Evolutionary conservation across 768 basidiomycete genomes (phyloP), one percentile per base, ranked within the genome.

Genomic region (Tricholoma furcatifolium): DNA sequence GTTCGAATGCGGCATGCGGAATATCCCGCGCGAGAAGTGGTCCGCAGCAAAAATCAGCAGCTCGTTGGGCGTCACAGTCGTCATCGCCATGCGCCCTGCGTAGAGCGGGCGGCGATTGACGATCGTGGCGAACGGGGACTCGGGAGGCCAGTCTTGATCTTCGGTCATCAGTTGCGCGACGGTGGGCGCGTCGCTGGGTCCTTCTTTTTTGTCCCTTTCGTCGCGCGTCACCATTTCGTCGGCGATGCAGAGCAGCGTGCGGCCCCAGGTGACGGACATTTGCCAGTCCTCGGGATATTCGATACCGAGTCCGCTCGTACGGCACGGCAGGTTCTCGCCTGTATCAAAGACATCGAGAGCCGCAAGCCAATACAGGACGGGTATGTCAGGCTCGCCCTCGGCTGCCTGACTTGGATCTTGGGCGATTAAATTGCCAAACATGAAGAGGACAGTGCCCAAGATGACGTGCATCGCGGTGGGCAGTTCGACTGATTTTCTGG

Each of bases 341-440:
- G 79, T 81, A 67, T 87, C 83, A 59, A 88, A 85, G 6, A 85
- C 82, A 60, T 87, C 85, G 48, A 89, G 72, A 1, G 86, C 83
- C n/a, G 80, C 77, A 34, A 84, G 74, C 81, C 83, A 88, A 64
- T 85, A 87, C 0, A 78, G 74, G 4, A 73, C 70, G 11, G 82
- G 72, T 2, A 61, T 67, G 12, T 62, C 60, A 8, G 84, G 85
- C 58, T 88, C 85, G 35, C 80, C 84, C 3, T 73, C 65, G 10
- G 81, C 66, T 1, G 78, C 79, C 12, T 83, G 68, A 1, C 74
- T 64, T 2, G 80, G 67, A 41, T 82, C 74, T 53, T 78, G 77
- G 5, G 76, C 76, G 48, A 88, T 75, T 50, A 84, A 67, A 57
- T 78, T 83, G 43, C 84, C 87, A 54, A 86, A 80, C 52, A 83